Base-by-base conservation (phyloP, 192 early-diverging fungal genomes). In the Thamnidium elegans region DNA sequence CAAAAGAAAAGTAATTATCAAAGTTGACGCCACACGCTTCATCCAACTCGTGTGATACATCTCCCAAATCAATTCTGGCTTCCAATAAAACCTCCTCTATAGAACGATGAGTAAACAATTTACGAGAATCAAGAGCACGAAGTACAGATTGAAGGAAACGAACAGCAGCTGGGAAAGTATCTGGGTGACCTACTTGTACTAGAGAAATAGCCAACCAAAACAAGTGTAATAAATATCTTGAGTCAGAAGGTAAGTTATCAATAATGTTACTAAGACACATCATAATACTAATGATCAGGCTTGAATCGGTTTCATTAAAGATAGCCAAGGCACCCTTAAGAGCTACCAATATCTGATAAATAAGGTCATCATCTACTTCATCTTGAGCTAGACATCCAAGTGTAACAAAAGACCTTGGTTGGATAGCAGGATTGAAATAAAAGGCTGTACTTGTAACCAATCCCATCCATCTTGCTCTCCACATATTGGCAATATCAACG, bases 131-230 rank as follows among this genome's bases (percentile, higher is more conserved):
- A 32, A 97, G 75, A 0, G 86, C 84, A 48, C 83, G 80, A 30
- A 97, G 71, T 8, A 92, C 86, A 10, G 84, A 83, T 43, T 87
- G 75, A n/a, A 94, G 44, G 20, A 96, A 75, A 31, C 74, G 75
- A 5, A 90, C 67, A 0, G 89, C 92, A 19, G 81, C 79, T 2
- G 77, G 71, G 76, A 94, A 96, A 21, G 94, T 77, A 6, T 82
- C 83, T 7, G 86, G 69, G 64, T 93, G 83, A 42, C 89, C 88
- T 59, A 97, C 89, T 72, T 94, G 92, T 46, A 93, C 85, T 17
- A 96, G 80, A 0, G 90, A 83, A 45, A 96, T 70, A 9, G 87
- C 91, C n/a, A 97, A 76, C 95, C 95, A 97, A 78, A 95, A 95
- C 72, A 96, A 74, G 34, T 89, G 81, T 34, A 84, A 82, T 42